Conservation (phyloP, 768 basidiomycete species). For the Auriscalpium microsporum region DNA sequence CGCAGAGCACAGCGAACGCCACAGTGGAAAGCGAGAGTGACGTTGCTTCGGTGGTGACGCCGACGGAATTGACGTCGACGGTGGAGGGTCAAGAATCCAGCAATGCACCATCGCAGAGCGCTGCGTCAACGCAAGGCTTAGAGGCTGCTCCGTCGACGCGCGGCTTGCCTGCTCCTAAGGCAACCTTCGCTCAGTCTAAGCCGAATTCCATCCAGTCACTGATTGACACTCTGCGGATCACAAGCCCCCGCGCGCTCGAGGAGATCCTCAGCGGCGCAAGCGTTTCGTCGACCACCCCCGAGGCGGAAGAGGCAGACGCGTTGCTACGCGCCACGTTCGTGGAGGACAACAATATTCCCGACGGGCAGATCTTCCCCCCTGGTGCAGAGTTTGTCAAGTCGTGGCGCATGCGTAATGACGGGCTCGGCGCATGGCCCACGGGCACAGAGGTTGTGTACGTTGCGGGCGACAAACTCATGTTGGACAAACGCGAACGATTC, state of each 20-base stretch:
- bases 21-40: not conserved
- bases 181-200: not conserved
- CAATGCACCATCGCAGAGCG: conserved; percentile 2
- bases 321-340: conserved; percentile 49
- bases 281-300: not conserved
- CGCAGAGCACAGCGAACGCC: too few relatives aligned
- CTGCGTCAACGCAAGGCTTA: not conserved
- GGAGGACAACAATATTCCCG: conserved; percentile 60
- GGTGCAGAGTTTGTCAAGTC: conserved; percentile 83
- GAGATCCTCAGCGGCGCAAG: not conserved
- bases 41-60: not conserved
- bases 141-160: not conserved
- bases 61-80: conserved; percentile 9
- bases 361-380: conserved; percentile 71
- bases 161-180: not conserved
- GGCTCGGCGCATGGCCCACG: conserved; percentile 56
- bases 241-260: not conserved
- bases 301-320: conserved; percentile 2
- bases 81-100: not conserved
- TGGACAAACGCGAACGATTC: conserved; percentile 28
- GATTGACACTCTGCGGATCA: not conserved
- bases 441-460: conserved; percentile 61
- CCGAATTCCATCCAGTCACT: not conserved
- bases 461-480: conserved; percentile 54
- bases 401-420: conserved; percentile 69